Conservation (phyloP, 1,284 basidiomycete species). For the Athelia sp. region DNA sequence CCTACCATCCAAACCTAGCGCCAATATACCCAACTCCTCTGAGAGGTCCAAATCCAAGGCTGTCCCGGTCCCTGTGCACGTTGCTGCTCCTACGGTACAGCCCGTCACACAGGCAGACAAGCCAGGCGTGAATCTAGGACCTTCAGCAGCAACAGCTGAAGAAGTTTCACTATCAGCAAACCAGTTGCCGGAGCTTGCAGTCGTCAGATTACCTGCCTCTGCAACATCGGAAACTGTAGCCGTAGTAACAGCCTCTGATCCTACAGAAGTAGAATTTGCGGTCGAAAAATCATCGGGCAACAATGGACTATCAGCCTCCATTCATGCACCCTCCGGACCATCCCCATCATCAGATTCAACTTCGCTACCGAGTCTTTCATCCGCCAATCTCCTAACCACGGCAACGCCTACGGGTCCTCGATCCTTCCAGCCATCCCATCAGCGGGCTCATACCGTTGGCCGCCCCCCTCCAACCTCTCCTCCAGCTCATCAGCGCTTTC, state of each 20-base stretch:
- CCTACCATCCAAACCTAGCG: slow-evolving; percentile 41
- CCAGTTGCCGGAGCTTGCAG: background rate
- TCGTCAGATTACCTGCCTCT: slow-evolving; percentile 16
- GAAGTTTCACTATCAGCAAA: background rate
- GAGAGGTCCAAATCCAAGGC: slow-evolving; percentile 16
- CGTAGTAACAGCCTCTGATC: slow-evolving; percentile 7
- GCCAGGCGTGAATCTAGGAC: background rate
- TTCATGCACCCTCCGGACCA: slow-evolving; percentile 49
- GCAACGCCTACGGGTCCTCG: slow-evolving; percentile 11
- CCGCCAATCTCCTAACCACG: slow-evolving; percentile 14
- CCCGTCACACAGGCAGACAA: background rate
- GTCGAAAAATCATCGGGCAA: slow-evolving; percentile 13
- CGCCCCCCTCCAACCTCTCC: slow-evolving; percentile 24
- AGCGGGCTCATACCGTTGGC: slow-evolving; percentile 49
- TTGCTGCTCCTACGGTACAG: slow-evolving; percentile 25
- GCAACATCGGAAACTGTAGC: slow-evolving; percentile 13
- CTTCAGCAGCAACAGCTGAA: background rate
- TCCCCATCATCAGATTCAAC: slow-evolving; percentile 21
- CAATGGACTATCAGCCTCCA: slow-evolving; percentile 34
- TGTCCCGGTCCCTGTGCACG: slow-evolving; percentile 19
- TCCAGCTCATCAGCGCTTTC: slow-evolving; percentile 21
- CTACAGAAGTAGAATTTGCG: slow-evolving; percentile 7
- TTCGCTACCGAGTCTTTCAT: slow-evolving; percentile 25
- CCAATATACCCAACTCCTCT: slow-evolving; percentile 16
- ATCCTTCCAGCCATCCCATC: slow-evolving; percentile 34